Evolutionary conservation across 179 eudicot species (phyloP).

Genomic region (Camellia oleifera): DNA sequence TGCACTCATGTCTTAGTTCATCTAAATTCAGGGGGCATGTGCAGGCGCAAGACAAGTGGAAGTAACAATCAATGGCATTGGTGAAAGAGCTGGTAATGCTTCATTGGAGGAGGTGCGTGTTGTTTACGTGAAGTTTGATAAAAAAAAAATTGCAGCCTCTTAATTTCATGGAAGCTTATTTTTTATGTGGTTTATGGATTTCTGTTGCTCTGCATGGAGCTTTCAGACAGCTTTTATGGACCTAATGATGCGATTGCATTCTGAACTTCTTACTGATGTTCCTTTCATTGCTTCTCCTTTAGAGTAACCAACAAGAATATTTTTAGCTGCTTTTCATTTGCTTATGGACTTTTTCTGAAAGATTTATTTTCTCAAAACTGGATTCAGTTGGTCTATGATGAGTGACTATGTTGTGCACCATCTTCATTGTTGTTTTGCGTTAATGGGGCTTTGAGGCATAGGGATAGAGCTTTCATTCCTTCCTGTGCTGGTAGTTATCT

Average conservation of each 20-base stretch:
- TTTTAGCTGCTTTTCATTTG: too few relatives aligned
- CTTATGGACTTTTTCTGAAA: too few relatives aligned
- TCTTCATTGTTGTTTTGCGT: too few relatives aligned
- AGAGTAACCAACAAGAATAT: too few relatives aligned
- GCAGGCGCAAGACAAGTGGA: constrained; percentile 92
- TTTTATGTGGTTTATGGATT: background rate
- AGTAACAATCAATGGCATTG: constrained; percentile 92
- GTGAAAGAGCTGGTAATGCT: constrained; percentile 98
- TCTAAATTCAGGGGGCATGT: constrained; percentile 77
- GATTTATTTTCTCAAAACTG: too few relatives aligned
- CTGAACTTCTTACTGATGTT: background rate
- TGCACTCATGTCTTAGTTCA: constrained; percentile 17
- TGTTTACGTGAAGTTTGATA: background rate
- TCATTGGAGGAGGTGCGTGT: constrained; percentile 85
- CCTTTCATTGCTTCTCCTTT: background rate
- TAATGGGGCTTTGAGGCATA: too few relatives aligned
- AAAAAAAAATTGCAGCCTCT: background rate
- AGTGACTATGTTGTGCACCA: too few relatives aligned
- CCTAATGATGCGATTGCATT: background rate
- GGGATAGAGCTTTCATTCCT: too few relatives aligned
- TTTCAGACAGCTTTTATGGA: background rate
- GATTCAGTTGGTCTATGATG: too few relatives aligned
- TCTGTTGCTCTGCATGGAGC: background rate
- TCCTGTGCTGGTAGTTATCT: too few relatives aligned
- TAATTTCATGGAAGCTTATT: background rate